Evolutionary conservation across 1,284 basidiomycete genomes (phyloP).

Genomic region (Trichosporon faecale): DNA sequence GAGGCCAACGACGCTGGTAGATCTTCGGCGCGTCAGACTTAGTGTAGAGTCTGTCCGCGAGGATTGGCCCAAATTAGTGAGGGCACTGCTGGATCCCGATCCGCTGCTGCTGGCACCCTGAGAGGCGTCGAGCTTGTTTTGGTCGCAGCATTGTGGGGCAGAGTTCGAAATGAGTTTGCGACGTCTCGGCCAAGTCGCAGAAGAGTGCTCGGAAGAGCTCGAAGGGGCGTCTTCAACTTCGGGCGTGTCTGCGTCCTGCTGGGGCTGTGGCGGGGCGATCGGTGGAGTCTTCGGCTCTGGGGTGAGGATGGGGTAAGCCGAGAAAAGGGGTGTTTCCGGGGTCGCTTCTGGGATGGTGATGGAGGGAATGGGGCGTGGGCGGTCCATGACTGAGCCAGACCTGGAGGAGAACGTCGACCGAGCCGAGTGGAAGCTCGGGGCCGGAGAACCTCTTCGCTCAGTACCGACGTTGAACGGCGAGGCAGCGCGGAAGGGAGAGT

Average conservation of each 20-base stretch:
- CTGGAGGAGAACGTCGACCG: background rate
- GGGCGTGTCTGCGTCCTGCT: slow-evolving; percentile 1
- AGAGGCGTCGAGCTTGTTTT: slow-evolving; percentile 2
- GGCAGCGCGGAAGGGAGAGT: background rate
- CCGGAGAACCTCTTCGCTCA: background rate
- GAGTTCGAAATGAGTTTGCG: background rate
- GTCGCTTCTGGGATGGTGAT: slow-evolving; percentile 16
- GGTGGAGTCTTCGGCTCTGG: background rate
- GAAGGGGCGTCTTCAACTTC: slow-evolving; percentile 4
- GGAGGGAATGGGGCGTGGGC: slow-evolving; percentile 10
- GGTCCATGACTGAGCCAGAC: slow-evolving; percentile 1
- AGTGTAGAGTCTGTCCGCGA: slow-evolving; percentile 10
- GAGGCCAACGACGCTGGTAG: slow-evolving; percentile 14
- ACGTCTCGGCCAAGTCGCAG: slow-evolving; percentile 5
- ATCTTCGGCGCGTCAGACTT: slow-evolving; percentile 17
- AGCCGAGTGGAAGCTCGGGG: background rate
- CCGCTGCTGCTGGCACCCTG: background rate
- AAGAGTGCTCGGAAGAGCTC: slow-evolving; percentile 1
- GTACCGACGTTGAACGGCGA: background rate
- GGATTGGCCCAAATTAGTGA: background rate
- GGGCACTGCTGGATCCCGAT: slow-evolving; percentile 4
- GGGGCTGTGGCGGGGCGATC: background rate
- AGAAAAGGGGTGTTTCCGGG: slow-evolving; percentile 13
- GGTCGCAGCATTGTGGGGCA: background rate
- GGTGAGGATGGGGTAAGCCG: slow-evolving; percentile 25